A percentile compares a stretch with the other conserved stretches of the same genome.
These are phyloP conservation scores for Amanita jacksonii DNA, from an alignment of 768 basidiomycete species.

Conservation along the genomic window DNA sequence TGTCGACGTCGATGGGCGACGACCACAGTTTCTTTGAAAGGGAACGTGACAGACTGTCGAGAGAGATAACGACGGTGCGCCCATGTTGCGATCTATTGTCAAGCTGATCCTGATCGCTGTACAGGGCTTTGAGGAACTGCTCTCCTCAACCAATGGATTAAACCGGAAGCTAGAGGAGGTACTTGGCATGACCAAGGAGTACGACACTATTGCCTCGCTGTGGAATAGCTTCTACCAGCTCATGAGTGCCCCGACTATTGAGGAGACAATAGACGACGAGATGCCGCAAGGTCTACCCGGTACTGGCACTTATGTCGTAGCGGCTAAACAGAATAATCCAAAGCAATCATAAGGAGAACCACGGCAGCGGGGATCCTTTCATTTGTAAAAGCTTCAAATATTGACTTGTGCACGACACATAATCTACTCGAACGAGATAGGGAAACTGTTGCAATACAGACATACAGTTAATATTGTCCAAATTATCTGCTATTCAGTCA, in stretches of 20 bases:
- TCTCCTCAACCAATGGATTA: constrained; percentile 75
- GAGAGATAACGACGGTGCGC: constrained; percentile 65
- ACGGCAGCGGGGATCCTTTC: not conserved
- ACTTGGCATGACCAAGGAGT: constrained; percentile 85
- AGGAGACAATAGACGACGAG: constrained; percentile 27
- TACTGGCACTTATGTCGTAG: constrained; percentile 60
- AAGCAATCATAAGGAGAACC: constrained; percentile 13
- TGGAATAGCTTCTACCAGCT: constrained; percentile 77
- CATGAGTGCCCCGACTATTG: constrained; percentile 46
- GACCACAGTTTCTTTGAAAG: constrained; percentile 65
- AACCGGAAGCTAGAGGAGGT: constrained; percentile 93
- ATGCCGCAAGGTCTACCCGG: constrained; percentile 45
- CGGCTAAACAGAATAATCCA: constrained; percentile 17
- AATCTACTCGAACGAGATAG: constrained; percentile 4
- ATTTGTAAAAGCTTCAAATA: constrained; percentile 11
- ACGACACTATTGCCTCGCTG: constrained; percentile 76
- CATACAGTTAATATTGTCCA: constrained; percentile 17
- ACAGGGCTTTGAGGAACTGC: constrained; percentile 84
- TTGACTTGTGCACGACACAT: constrained; percentile 18
- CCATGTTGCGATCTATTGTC: not conserved
- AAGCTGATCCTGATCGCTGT: constrained; percentile 1
- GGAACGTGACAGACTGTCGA: constrained; percentile 65
- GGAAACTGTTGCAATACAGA: constrained; percentile 17
- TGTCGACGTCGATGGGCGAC: constrained; percentile 22
- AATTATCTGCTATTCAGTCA: constrained; percentile 25